phyloP scores from a whole-genome alignment of 2,329 filamentous ascomycete species.

The Peltaster fructicola region DNA sequence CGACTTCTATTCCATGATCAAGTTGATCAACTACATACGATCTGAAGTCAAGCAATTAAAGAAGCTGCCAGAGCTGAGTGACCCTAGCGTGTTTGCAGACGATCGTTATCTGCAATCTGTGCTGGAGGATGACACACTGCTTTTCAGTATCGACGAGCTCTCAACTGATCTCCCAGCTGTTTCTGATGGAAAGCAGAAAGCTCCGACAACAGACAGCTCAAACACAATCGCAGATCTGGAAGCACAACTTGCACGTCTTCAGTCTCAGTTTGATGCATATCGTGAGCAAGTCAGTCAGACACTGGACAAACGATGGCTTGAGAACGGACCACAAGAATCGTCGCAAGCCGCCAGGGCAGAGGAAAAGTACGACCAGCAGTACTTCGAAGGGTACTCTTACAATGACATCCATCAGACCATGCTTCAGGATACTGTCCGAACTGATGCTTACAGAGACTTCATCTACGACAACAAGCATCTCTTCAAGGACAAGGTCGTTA shows the following conservation, averaged over 20 bases:
- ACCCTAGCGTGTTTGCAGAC: constrained; percentile 46
- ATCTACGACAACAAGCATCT: constrained; percentile 82
- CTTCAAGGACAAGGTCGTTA: constrained; percentile 69
- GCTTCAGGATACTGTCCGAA: constrained; percentile 78
- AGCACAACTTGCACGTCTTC: constrained; percentile 8
- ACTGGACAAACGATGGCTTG: constrained; percentile 12
- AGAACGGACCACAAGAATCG: constrained; percentile 4
- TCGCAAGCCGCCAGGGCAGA: constrained; percentile 5
- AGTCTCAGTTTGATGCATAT: constrained; percentile 10
- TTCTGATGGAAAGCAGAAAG: constrained; percentile 2
- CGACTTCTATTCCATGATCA: constrained; percentile 28
- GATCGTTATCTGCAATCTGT: constrained; percentile 72
- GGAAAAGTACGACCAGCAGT: constrained; percentile 9
- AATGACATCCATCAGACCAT: constrained; percentile 76
- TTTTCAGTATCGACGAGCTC: constrained; percentile 75
- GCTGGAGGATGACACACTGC: constrained; percentile 72
- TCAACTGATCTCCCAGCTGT: constrained; percentile 13
- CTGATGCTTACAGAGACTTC: constrained; percentile 85
- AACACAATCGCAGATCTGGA: constrained; percentile 6
- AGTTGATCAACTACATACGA: constrained; percentile 33
- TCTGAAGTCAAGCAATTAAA: constrained; percentile 22
- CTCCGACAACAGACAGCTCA: constrained; percentile 1
- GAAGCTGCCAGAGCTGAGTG: constrained; percentile 37
- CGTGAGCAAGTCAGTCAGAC: constrained; percentile 10
- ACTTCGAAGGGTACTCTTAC: constrained; percentile 13